These are phyloP conservation scores for Colletotrichum somersetense DNA, from an alignment of 2,329 filamentous ascomycete species.

Conservation along the genomic window DNA sequence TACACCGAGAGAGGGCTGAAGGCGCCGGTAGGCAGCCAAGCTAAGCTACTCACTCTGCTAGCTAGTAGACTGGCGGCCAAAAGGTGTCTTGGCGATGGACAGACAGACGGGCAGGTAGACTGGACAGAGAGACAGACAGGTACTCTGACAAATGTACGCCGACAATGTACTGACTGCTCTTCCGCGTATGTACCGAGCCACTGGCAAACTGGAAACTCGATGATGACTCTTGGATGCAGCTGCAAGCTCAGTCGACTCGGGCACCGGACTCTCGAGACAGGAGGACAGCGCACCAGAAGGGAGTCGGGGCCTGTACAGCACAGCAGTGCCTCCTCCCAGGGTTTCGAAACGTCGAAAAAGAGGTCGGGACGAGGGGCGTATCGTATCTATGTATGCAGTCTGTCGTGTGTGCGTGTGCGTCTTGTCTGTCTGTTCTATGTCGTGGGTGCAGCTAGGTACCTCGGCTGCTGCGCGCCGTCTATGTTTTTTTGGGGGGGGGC, in stretches of 20 bases:
- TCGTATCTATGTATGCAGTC: slow-evolving; percentile 2
- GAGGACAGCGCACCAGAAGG: background rate
- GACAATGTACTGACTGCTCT: background rate
- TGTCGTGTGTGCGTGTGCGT: slow-evolving; percentile 31
- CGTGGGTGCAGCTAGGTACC: slow-evolving; percentile 11
- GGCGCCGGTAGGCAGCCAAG: background rate
- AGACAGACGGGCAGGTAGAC: background rate
- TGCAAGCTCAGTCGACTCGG: background rate
- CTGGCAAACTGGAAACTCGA: background rate
- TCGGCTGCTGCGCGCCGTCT: slow-evolving; percentile 22
- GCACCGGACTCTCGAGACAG: background rate
- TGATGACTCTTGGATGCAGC: background rate
- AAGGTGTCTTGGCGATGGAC: background rate
- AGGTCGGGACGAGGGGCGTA: slow-evolving; percentile 33
- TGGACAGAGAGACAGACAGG: background rate
- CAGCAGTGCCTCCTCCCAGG: background rate
- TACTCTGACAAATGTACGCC: slow-evolving; percentile 1
- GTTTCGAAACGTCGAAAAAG: slow-evolving; percentile 37
- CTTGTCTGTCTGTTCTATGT: slow-evolving; percentile 4
- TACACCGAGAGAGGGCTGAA: background rate
- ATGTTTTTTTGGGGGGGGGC: background rate
- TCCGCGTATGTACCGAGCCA: background rate
- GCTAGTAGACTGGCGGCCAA: too few relatives aligned
- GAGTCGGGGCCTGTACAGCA: slow-evolving; percentile 19
- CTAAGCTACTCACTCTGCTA: too few relatives aligned